Conservation (phyloP, 1,284 basidiomycete species). For the Coniferiporia sulphurascens region DNA sequence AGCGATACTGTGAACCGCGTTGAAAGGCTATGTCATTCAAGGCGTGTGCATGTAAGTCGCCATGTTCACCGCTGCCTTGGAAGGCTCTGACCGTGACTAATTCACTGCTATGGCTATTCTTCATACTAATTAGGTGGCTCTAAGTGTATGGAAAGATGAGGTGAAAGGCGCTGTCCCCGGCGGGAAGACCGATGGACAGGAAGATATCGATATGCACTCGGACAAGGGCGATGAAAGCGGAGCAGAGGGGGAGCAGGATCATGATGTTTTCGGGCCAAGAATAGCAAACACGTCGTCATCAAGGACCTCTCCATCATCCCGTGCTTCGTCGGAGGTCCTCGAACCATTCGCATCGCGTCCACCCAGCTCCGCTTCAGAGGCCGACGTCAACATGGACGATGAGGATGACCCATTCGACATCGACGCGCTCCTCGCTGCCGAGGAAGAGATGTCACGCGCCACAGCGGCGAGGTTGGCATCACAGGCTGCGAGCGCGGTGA, state of each 20-base stretch:
- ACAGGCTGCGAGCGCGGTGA: constrained; percentile 12
- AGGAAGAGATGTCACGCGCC: constrained; percentile 34
- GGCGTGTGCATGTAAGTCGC: constrained; percentile 71
- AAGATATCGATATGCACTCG: constrained; percentile 22
- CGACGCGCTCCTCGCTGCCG: constrained; percentile 45
- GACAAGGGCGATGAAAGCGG: constrained; percentile 26
- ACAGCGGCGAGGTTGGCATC: constrained; percentile 17
- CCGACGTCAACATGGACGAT: constrained; percentile 24
- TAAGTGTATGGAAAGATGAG: constrained; percentile 75
- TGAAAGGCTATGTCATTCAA: constrained; percentile 81
- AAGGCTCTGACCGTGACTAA: background rate
- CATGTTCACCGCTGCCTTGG: background rate
- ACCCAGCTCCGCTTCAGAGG: constrained; percentile 39
- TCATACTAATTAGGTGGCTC: constrained; percentile 42
- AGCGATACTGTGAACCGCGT: constrained; percentile 76
- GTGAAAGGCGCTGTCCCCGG: constrained; percentile 47
- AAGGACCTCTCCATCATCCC: constrained; percentile 13
- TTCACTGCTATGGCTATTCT: background rate
- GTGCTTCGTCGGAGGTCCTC: constrained; percentile 10
- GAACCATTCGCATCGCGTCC: constrained; percentile 36
- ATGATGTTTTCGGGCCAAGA: constrained; percentile 25
- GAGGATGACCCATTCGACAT: constrained; percentile 53
- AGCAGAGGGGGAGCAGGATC: constrained; percentile 1
- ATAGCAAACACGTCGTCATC: constrained; percentile 34
- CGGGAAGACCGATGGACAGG: constrained; percentile 30